Evolutionary conservation across 495 filamentous ascomycete species (phyloP).

Genomic region (Entonaema liquescens): DNA sequence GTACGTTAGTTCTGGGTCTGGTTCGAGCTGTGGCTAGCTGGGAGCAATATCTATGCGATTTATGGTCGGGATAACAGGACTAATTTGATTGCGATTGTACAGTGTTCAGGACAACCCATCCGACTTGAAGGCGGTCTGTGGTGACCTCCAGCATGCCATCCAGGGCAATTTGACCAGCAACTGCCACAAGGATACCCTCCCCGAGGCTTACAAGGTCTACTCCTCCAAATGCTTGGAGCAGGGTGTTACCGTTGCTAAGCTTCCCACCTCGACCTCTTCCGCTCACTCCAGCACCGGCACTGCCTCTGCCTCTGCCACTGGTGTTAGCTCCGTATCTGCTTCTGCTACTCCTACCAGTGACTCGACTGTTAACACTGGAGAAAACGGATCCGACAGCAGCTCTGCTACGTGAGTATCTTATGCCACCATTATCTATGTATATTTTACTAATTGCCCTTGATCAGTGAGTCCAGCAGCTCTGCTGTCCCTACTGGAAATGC

Average conservation of each 20-base stretch:
- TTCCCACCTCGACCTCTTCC: conserved; percentile 36
- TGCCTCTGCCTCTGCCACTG: conserved; percentile 18
- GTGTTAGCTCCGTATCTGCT: conserved; percentile 16
- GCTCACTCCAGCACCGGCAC: conserved; percentile 25
- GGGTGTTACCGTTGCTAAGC: conserved; percentile 44
- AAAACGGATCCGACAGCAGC: conserved; percentile 18
- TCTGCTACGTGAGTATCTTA: conserved; percentile 24
- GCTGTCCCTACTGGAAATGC: conserved; percentile 21
- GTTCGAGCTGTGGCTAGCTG: not conserved
- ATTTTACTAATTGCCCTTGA: conserved; percentile 11
- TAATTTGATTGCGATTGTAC: conserved; percentile 6
- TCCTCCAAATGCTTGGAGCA: conserved; percentile 45
- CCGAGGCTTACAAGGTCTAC: conserved; percentile 43
- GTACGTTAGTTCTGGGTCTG: conserved; percentile 31
- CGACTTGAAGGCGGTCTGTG: conserved; percentile 47
- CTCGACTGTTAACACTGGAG: conserved; percentile 9
- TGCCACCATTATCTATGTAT: not conserved
- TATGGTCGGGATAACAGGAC: not conserved
- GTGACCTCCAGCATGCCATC: conserved; percentile 37
- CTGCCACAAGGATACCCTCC: conserved; percentile 40
- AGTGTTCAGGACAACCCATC: conserved; percentile 47
- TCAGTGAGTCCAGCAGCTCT: conserved; percentile 20
- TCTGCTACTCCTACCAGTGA: conserved; percentile 23
- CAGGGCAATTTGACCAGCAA: conserved; percentile 47
- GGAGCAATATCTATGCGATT: not conserved